Conservation (phyloP, 345 rosid species). For the Salix brachista region DNA sequence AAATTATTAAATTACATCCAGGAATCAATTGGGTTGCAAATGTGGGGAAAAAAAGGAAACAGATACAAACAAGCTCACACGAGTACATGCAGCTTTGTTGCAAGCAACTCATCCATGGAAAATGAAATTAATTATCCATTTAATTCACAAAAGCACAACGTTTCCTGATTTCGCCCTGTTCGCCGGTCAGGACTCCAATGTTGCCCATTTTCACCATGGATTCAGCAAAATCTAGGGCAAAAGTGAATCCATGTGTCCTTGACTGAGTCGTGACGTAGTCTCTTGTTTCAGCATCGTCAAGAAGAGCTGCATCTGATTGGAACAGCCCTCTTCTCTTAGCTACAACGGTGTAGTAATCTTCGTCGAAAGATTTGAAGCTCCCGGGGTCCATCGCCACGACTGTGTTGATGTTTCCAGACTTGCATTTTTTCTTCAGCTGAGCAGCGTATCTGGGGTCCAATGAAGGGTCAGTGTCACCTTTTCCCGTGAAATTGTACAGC, state of each 20-base stretch:
- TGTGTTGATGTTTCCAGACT: slow-evolving; percentile 31
- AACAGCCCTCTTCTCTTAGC: slow-evolving; percentile 50
- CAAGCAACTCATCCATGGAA: not conserved
- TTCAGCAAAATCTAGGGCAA: slow-evolving; percentile 18
- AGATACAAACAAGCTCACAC: too few relatives aligned
- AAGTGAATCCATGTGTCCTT: slow-evolving; percentile 22
- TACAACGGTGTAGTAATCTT: slow-evolving; percentile 42
- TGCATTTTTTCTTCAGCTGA: slow-evolving; percentile 42
- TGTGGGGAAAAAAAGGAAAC: too few relatives aligned
- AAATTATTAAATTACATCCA: too few relatives aligned
- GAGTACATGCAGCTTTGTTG: not conserved
- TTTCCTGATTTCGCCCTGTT: not conserved
- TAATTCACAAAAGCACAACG: not conserved
- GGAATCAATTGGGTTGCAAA: too few relatives aligned
- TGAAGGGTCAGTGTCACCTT: slow-evolving; percentile 53
- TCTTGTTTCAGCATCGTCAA: slow-evolving; percentile 37
- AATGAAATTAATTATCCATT: not conserved
- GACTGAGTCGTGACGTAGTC: slow-evolving; percentile 33
- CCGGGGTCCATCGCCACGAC: slow-evolving; percentile 59
- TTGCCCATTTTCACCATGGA: slow-evolving; percentile 22
- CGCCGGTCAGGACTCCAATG: not conserved
- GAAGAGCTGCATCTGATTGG: slow-evolving; percentile 60
- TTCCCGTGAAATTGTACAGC: slow-evolving; percentile 58
- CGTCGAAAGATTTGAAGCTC: slow-evolving; percentile 51
- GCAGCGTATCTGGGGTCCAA: slow-evolving; percentile 45